Conservation (phyloP, 148 eudicot genomes). For the Amaranthus palmeri region DNA sequence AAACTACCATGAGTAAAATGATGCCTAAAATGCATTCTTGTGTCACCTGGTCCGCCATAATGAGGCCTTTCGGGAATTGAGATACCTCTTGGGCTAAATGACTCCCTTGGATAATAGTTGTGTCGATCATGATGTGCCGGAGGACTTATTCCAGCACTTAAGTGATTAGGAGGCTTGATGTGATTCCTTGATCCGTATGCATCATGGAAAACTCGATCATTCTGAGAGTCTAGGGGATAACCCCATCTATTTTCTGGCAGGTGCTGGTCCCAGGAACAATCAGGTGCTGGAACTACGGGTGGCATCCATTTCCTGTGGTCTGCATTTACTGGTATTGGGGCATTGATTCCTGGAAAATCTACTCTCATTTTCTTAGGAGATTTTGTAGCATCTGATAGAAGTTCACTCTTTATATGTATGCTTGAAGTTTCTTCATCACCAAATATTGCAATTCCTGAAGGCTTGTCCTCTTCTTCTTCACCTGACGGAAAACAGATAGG, state of each 20-base stretch:
- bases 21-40: constrained; percentile 23
- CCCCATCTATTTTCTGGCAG: constrained; percentile 5
- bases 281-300: constrained; percentile 21
- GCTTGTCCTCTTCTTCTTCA: constrained; percentile 35
- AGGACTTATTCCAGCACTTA: constrained; percentile 22
- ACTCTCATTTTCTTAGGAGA: constrained; percentile 27
- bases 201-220: constrained; percentile 17
- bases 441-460: constrained; percentile 41
- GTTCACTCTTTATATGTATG: background rate
- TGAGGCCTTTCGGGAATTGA: constrained; percentile 26
- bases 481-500: constrained; percentile 12
- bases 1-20: constrained; percentile 19
- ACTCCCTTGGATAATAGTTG: constrained; percentile 20
- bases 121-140: constrained; percentile 7
- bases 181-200: constrained; percentile 12
- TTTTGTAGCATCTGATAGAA: constrained; percentile 14
- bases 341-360: constrained; percentile 42
- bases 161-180: constrained; percentile 14
- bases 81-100: constrained; percentile 29
- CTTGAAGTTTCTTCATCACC: constrained; percentile 28
- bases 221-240: constrained; percentile 9
- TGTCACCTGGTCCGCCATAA: constrained; percentile 18
- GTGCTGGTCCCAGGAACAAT: constrained; percentile 7
- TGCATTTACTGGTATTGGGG: constrained; percentile 37
- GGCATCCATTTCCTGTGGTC: constrained; percentile 29